These are phyloP conservation scores for Pythium aristosporum DNA, from an alignment of 352 stramenopile species.

Conservation along the genomic window DNA sequence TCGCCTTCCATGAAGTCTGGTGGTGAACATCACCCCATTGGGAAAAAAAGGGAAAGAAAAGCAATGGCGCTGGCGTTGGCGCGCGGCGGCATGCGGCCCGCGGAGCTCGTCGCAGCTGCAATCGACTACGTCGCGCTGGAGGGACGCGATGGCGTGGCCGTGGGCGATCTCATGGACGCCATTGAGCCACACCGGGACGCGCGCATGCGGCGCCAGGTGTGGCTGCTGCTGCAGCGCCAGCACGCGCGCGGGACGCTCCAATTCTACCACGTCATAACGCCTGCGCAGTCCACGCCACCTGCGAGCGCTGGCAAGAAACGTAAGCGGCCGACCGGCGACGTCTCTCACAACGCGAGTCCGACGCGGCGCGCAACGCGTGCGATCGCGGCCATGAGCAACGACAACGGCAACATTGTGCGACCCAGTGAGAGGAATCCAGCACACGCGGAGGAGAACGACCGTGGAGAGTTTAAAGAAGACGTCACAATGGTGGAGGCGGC, in stretches of 20 bases:
- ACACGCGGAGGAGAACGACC: neutral
- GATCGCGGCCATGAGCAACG: neutral
- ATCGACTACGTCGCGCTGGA: constrained; percentile 70
- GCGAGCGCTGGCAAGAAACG: constrained; percentile 44
- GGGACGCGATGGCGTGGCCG: constrained; percentile 40
- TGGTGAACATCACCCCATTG: neutral
- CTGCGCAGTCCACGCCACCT: neutral
- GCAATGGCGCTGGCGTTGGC: constrained; percentile 6
- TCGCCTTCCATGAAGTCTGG: constrained; percentile 4
- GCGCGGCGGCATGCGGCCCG: constrained; percentile 26
- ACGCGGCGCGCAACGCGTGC: constrained; percentile 1
- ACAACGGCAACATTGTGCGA: neutral
- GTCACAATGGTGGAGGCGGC: neutral
- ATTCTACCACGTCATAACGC: constrained; percentile 42
- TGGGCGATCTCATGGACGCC: constrained; percentile 39
- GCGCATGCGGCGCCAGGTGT: constrained; percentile 49
- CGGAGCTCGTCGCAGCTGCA: constrained; percentile 51
- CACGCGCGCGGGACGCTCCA: constrained; percentile 41
- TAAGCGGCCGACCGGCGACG: constrained; percentile 35
- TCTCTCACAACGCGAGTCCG: neutral
- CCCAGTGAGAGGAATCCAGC: neutral
- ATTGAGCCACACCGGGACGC: constrained; percentile 44
- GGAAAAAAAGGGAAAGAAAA: neutral
- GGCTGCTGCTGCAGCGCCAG: constrained; percentile 52
- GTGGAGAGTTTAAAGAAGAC: neutral